Evolutionary conservation across 192 early-diverging fungal species (phyloP).

Genomic region (Umbelopsis ramanniana): DNA sequence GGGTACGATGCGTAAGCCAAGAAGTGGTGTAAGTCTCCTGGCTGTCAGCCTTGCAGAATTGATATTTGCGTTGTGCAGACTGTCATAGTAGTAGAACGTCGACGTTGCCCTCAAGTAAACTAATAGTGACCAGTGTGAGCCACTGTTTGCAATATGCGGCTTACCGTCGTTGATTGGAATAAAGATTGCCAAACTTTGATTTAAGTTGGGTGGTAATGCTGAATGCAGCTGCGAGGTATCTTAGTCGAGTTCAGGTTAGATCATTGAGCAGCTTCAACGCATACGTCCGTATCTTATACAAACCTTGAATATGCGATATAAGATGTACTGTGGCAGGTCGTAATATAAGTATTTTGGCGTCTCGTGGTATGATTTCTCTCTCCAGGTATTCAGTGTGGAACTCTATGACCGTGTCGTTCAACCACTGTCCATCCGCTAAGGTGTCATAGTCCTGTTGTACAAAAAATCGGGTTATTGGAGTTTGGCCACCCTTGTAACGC

Average conservation of each 20-base stretch:
- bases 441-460: constrained; percentile 25
- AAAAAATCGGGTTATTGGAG: neutral
- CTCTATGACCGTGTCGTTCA: constrained; percentile 34
- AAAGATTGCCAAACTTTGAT: constrained; percentile 24
- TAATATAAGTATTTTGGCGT: constrained; percentile 18
- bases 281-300: too few species aligned
- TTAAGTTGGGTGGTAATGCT: constrained; percentile 23
- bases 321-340: constrained; percentile 30
- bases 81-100: constrained; percentile 36
- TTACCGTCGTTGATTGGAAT: constrained; percentile 35
- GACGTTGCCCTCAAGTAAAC: constrained; percentile 20
- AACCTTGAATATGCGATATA: constrained; percentile 26
- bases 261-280: too few species aligned
- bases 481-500: neutral
- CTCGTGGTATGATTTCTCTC: constrained; percentile 21
- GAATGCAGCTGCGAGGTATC: constrained; percentile 19
- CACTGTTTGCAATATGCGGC: constrained; percentile 28
- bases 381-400: constrained; percentile 36
- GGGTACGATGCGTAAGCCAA: neutral
- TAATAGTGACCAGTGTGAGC: constrained; percentile 34
- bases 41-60: constrained; percentile 2
- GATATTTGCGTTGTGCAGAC: constrained; percentile 22
- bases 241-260: neutral
- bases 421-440: constrained; percentile 23
- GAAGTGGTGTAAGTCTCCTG: constrained; percentile 6